Conservation (phyloP, 2,329 filamentous ascomycete species). For the Venturia effusa region DNA sequence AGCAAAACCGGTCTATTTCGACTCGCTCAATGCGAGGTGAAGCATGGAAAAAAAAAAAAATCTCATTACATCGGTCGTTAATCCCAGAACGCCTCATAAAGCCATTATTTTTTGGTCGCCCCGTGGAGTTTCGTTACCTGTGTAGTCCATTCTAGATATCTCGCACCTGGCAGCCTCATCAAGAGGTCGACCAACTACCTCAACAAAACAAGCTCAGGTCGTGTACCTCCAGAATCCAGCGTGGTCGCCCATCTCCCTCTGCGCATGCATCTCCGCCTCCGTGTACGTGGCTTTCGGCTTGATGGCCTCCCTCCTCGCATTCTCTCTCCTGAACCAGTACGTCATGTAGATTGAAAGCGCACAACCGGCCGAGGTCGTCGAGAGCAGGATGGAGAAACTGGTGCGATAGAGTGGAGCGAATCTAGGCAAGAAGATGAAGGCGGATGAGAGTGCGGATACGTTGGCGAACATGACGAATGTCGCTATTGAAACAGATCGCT, state of each 20-base stretch:
- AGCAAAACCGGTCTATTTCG: no score
- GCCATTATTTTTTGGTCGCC: neutral
- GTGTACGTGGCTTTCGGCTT: constrained; percentile 27
- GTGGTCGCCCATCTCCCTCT: constrained; percentile 46
- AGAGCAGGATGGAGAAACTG: constrained; percentile 33
- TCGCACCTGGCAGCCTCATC: neutral
- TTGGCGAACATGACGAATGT: constrained; percentile 4
- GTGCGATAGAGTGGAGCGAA: constrained; percentile 33
- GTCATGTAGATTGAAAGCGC: constrained; percentile 40
- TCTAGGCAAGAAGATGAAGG: constrained; percentile 37
- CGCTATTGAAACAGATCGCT: constrained; percentile 6
- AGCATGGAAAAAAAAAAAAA: no score
- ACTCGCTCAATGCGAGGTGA: no score
- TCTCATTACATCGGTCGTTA: no score
- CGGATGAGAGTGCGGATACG: constrained; percentile 24
- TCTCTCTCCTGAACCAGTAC: constrained; percentile 45
- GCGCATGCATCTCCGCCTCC: constrained; percentile 39
- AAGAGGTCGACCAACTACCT: neutral
- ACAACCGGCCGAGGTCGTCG: constrained; percentile 40
- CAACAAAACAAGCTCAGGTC: constrained; percentile 7
- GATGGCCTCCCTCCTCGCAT: constrained; percentile 41
- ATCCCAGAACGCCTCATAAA: no score
- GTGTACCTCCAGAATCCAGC: constrained; percentile 36
- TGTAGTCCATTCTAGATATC: neutral
- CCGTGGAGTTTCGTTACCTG: neutral